Conservation (phyloP, 163 green algal species). For the Volvox carteri region DNA sequence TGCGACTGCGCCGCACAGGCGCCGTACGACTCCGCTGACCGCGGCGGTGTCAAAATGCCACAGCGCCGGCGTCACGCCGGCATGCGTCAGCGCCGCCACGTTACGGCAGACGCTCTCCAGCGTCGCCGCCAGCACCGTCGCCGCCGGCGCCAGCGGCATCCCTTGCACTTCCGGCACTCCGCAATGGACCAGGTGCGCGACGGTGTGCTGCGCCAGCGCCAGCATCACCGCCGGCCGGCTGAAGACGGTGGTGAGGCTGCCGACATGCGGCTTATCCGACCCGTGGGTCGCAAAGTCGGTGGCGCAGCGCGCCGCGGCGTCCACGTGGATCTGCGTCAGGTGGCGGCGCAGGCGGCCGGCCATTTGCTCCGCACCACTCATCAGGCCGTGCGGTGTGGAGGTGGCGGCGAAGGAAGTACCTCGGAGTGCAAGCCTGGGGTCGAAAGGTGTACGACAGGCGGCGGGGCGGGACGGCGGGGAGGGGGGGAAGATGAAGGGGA, state of each 20-base stretch:
- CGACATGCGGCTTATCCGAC: not conserved
- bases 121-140: constrained; percentile 42
- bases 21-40: constrained; percentile 11
- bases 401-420: constrained; percentile 46
- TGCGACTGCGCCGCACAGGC: constrained; percentile 27
- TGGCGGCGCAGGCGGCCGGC: constrained; percentile 58
- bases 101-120: constrained; percentile 48
- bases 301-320: constrained; percentile 42
- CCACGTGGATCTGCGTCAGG: constrained; percentile 57
- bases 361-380: constrained; percentile 51
- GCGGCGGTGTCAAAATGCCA: constrained; percentile 54
- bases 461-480: no score
- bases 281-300: not conserved
- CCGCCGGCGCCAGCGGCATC: constrained; percentile 39
- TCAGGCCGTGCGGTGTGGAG: constrained; percentile 30
- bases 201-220: constrained; percentile 54
- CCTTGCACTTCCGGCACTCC: constrained; percentile 40
- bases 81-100: constrained; percentile 28
- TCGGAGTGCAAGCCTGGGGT: constrained; percentile 1
- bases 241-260: constrained; percentile 36
- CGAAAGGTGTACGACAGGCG: no score
- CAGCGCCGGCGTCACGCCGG: constrained; percentile 38
- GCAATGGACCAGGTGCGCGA: constrained; percentile 42
- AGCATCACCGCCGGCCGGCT: constrained; percentile 33
- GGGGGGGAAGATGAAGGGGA: not conserved